Evolutionary conservation across 495 filamentous ascomycete species (phyloP).

Genomic region (Trichoderma orchidacearum): DNA sequence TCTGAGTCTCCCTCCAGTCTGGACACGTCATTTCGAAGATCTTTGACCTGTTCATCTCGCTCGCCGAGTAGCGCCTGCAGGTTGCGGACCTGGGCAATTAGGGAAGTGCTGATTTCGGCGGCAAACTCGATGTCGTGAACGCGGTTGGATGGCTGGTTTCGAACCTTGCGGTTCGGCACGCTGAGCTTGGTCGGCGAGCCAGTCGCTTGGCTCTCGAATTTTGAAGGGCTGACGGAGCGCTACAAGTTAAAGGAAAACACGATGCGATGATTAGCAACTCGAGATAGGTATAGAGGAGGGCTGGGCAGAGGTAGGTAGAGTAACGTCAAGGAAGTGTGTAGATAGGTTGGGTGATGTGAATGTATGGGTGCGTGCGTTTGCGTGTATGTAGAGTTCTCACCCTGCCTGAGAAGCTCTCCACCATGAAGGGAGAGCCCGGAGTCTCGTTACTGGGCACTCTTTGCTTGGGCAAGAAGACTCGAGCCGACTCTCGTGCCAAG

Average conservation of each 20-base stretch:
- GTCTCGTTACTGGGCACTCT: constrained; percentile 53
- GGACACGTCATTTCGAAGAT: constrained; percentile 56
- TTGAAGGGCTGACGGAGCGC: constrained; percentile 60
- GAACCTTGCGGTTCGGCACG: constrained; percentile 68
- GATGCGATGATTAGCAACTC: not conserved
- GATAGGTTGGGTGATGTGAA: too few species aligned
- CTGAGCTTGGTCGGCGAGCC: constrained; percentile 81
- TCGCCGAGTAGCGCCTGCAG: constrained; percentile 72
- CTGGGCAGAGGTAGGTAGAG: not conserved
- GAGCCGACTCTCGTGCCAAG: constrained; percentile 76
- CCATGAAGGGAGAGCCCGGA: constrained; percentile 49
- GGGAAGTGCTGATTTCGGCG: constrained; percentile 82
- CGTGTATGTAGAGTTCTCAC: too few species aligned
- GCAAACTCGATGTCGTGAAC: constrained; percentile 94
- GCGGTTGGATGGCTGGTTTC: constrained; percentile 76
- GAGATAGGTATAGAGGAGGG: not conserved
- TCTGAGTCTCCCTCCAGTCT: constrained; percentile 71
- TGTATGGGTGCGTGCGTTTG: too few species aligned
- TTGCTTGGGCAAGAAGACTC: constrained; percentile 79
- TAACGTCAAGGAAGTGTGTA: not conserved
- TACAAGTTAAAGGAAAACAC: constrained; percentile 19
- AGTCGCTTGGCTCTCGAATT: constrained; percentile 73
- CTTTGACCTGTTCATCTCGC: constrained; percentile 73
- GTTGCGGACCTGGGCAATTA: constrained; percentile 79
- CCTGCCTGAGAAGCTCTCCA: constrained; percentile 37